These are phyloP conservation scores for Ilyonectria destructans DNA, from an alignment of 2,329 filamentous ascomycete species.

Conservation along the genomic window DNA sequence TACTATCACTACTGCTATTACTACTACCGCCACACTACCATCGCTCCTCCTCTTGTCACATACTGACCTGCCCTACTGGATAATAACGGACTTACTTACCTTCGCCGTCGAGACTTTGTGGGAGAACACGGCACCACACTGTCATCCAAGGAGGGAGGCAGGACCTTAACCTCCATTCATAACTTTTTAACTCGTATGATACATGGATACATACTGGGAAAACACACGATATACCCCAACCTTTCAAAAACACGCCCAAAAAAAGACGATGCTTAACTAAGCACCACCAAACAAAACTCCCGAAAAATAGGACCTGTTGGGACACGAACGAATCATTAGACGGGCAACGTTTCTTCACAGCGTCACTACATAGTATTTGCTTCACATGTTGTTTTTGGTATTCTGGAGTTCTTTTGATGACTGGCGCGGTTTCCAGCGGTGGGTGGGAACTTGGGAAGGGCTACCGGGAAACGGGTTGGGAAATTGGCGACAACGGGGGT, in stretches of 20 bases:
- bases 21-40: conserved; percentile 5
- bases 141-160: conserved; percentile 32
- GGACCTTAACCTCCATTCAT: conserved; percentile 15
- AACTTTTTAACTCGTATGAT: conserved; percentile 1
- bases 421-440: neutral
- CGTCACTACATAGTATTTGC: neutral
- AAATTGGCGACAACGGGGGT: conserved; percentile 12
- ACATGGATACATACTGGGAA: neutral
- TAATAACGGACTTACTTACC: conserved; percentile 34
- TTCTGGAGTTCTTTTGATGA: neutral
- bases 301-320: neutral
- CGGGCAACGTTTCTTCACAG: neutral
- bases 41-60: conserved; percentile 9
- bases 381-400: neutral
- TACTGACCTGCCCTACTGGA: conserved; percentile 17
- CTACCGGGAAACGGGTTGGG: conserved; percentile 4
- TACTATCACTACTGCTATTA: neutral
- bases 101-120: conserved; percentile 16
- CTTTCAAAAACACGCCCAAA: neutral
- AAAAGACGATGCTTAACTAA: neutral
- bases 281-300: neutral
- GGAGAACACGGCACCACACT: conserved; percentile 42
- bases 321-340: conserved; percentile 10
- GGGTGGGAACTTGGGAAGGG: conserved; percentile 7
- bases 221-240: neutral